Conservation (phyloP, 257 asterid genomes). For the Plantago ovata region DNA sequence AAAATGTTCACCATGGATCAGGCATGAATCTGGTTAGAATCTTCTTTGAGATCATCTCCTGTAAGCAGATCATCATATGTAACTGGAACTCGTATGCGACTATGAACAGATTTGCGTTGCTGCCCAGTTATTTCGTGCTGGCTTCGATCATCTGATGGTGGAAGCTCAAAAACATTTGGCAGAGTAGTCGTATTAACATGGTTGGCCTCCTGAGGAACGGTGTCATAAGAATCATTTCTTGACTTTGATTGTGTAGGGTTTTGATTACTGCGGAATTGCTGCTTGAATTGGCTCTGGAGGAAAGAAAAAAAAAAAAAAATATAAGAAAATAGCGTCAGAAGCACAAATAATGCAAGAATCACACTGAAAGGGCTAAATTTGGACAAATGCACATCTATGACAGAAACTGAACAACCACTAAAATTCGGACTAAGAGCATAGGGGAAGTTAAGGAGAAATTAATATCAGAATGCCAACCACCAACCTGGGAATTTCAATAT, state of each 20-base stretch:
- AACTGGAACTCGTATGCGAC: constrained; percentile 71
- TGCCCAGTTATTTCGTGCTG: constrained; percentile 9
- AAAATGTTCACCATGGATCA: neutral
- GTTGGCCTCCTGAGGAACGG: constrained; percentile 18
- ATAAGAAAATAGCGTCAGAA: neutral
- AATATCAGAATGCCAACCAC: too few relatives aligned
- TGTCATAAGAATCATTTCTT: constrained; percentile 26
- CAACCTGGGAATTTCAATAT: neutral
- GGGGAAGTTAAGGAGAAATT: too few relatives aligned
- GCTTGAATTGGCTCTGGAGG: constrained; percentile 77
- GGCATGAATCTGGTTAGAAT: neutral
- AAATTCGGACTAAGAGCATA: too few relatives aligned
- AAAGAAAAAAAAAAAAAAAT: neutral
- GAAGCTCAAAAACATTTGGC: constrained; percentile 23
- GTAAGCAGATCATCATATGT: constrained; percentile 62
- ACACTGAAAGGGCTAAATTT: neutral
- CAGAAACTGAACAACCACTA: neutral
- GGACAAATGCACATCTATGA: neutral
- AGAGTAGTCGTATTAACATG: constrained; percentile 5
- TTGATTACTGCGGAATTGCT: constrained; percentile 31
- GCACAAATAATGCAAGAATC: neutral
- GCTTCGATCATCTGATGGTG: constrained; percentile 6
- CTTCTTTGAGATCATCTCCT: constrained; percentile 34
- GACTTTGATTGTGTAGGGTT: constrained; percentile 21
- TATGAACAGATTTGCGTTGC: constrained; percentile 52